phyloP scores from a whole-genome alignment of 352 stramenopile genomes.

The Globisporangium uncinulatum region DNA sequence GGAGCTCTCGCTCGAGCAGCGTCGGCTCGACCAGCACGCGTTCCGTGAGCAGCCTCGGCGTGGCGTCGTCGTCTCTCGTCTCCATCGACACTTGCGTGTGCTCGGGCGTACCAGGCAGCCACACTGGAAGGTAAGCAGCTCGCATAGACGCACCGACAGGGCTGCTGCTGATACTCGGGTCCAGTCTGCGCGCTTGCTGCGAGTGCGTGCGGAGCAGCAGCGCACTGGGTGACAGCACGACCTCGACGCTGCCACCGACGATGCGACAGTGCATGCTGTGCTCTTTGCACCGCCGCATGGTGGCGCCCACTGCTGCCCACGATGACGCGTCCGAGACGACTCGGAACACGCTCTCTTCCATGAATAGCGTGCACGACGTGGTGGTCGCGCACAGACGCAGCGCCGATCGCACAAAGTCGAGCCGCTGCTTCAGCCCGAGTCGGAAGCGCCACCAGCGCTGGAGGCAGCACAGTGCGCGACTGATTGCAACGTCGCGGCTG shows the following conservation, averaged over 20 bases:
- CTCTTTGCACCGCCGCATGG: constrained; percentile 36
- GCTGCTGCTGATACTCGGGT: neutral
- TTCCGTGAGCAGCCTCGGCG: constrained; percentile 43
- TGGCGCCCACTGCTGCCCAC: constrained; percentile 27
- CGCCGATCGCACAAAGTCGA: constrained; percentile 45
- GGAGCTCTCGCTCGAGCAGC: constrained; percentile 54
- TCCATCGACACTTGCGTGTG: constrained; percentile 60
- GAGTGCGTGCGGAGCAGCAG: constrained; percentile 28
- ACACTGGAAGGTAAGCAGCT: constrained; percentile 39
- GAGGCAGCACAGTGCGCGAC: constrained; percentile 47
- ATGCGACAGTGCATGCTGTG: constrained; percentile 45
- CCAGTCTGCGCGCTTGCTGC: neutral
- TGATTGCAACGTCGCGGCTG: constrained; percentile 42
- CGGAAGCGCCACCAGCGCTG: constrained; percentile 67
- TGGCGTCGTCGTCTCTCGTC: constrained; percentile 46
- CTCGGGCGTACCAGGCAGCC: constrained; percentile 47
- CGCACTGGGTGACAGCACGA: constrained; percentile 36
- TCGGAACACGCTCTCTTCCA: constrained; percentile 51
- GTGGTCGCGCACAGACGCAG: constrained; percentile 45
- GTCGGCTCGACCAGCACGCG: constrained; percentile 49
- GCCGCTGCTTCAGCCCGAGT: constrained; percentile 31
- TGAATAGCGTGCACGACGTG: constrained; percentile 62
- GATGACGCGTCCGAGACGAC: constrained; percentile 21
- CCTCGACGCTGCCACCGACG: constrained; percentile 28
- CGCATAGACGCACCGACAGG: neutral